phyloP scores from a whole-genome alignment of 768 basidiomycete genomes.

The Tylopilus intermedius region DNA sequence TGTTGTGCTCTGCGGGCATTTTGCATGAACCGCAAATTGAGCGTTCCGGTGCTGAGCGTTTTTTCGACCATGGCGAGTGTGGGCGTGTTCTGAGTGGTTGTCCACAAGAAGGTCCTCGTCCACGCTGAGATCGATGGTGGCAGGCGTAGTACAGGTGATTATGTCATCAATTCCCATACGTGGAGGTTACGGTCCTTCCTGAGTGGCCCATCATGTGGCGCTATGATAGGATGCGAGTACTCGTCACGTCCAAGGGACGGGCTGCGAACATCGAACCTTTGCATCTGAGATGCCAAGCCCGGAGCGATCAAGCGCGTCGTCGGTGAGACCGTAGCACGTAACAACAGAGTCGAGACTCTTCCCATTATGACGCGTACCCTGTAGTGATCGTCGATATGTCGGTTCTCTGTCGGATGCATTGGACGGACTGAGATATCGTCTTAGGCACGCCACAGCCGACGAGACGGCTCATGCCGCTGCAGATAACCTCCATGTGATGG shows the following conservation, averaged over 20 bases:
- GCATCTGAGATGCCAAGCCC: neutral
- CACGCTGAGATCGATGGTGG: neutral
- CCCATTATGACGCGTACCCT: neutral
- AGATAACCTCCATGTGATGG: conserved; percentile 13
- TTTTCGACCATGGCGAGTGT: conserved; percentile 32
- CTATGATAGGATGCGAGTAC: neutral
- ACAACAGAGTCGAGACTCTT: conserved; percentile 1
- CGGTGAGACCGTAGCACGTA: conserved; percentile 4
- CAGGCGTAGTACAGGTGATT: conserved; percentile 1
- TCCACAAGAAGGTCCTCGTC: neutral
- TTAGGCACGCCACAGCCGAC: conserved; percentile 11
- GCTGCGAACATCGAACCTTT: neutral
- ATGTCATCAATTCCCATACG: conserved; percentile 21
- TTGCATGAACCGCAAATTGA: conserved; percentile 70
- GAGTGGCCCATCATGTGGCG: conserved; percentile 14
- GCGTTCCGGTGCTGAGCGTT: conserved; percentile 57
- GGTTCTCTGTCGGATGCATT: conserved; percentile 1
- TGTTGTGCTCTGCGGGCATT: conserved; percentile 57
- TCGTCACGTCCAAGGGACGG: neutral
- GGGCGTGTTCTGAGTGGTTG: neutral
- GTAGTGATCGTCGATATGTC: neutral
- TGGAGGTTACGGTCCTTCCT: neutral
- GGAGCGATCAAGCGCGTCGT: neutral
- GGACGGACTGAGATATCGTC: conserved; percentile 2
- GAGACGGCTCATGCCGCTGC: conserved; percentile 4